These are phyloP conservation scores for Cryptococcus sp. DNA, from an alignment of 1,284 basidiomycete genomes.

Conservation along the genomic window DNA sequence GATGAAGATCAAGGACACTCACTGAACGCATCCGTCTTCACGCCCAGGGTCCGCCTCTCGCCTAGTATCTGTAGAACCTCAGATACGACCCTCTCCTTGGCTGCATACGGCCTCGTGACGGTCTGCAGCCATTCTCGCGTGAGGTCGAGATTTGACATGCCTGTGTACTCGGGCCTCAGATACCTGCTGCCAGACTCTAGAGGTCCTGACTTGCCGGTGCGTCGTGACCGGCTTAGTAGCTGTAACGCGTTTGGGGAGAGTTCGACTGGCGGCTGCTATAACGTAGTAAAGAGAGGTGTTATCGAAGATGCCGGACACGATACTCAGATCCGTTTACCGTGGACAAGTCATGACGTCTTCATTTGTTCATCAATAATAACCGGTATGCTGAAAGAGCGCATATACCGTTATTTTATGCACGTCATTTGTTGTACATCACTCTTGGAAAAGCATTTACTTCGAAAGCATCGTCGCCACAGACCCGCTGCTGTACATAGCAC, in stretches of 20 bases:
- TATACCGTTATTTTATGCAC: neutral
- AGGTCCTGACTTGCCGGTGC: too few relatives aligned
- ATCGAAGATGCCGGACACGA: too few relatives aligned
- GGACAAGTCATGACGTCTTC: constrained; percentile 9
- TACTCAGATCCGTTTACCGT: too few relatives aligned
- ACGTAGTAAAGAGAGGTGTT: too few relatives aligned
- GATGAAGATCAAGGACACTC: constrained; percentile 32
- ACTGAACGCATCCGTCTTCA: constrained; percentile 95
- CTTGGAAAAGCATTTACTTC: neutral
- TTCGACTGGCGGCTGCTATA: too few relatives aligned
- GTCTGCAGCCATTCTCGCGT: constrained; percentile 72
- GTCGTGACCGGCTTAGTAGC: too few relatives aligned
- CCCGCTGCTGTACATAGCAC: neutral
- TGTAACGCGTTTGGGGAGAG: too few relatives aligned
- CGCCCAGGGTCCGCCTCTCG: constrained; percentile 67
- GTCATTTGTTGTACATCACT: neutral
- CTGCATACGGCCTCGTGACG: constrained; percentile 65
- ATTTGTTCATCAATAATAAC: neutral
- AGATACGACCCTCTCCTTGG: constrained; percentile 60
- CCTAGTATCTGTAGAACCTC: constrained; percentile 70
- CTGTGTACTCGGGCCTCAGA: neutral
- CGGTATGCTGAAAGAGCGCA: neutral
- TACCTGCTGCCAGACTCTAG: neutral
- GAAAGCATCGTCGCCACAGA: neutral
- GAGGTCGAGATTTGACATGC: constrained; percentile 42